phyloP scores from a whole-genome alignment of 2,329 filamentous ascomycete species.

The Ambrosiella beaveri region DNA sequence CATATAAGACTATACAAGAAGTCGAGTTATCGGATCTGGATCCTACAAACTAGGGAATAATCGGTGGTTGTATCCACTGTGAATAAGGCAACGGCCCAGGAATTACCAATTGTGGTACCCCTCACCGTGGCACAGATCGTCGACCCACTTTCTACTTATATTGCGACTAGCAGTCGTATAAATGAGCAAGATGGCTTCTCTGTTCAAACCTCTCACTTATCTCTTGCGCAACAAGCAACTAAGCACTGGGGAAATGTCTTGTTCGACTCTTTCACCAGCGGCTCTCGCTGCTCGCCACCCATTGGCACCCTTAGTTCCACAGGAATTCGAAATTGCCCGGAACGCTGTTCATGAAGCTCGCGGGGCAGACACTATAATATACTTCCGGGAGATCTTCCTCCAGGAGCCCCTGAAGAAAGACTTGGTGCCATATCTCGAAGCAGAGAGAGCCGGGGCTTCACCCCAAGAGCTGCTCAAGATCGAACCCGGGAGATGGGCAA shows the following conservation, averaged over 20 bases:
- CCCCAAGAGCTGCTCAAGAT: conserved; percentile 20
- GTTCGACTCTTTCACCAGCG: not conserved
- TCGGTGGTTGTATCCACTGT: too few relatives aligned
- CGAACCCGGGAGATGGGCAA: conserved; percentile 26
- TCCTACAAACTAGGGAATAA: too few relatives aligned
- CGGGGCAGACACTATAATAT: conserved; percentile 18
- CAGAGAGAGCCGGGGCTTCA: conserved; percentile 37
- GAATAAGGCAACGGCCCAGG: too few relatives aligned
- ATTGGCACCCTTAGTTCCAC: conserved; percentile 29
- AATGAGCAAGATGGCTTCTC: too few relatives aligned
- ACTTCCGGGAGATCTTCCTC: conserved; percentile 43
- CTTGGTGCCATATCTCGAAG: conserved; percentile 37
- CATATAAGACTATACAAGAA: too few relatives aligned
- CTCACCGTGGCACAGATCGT: too few relatives aligned
- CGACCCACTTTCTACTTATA: too few relatives aligned
- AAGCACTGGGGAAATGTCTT: too few relatives aligned
- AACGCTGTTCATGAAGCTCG: conserved; percentile 21
- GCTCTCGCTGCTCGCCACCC: conserved; percentile 21
- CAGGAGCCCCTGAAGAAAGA: conserved; percentile 44
- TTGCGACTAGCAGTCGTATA: too few relatives aligned
- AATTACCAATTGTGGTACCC: too few relatives aligned
- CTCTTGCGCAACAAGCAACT: too few relatives aligned
- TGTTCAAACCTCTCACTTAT: not conserved
- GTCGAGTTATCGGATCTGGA: too few relatives aligned
- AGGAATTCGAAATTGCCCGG: conserved; percentile 32